Conservation (phyloP, 1,139 yeast species). For the Hyphopichia wangnamkhiaoensis region DNA sequence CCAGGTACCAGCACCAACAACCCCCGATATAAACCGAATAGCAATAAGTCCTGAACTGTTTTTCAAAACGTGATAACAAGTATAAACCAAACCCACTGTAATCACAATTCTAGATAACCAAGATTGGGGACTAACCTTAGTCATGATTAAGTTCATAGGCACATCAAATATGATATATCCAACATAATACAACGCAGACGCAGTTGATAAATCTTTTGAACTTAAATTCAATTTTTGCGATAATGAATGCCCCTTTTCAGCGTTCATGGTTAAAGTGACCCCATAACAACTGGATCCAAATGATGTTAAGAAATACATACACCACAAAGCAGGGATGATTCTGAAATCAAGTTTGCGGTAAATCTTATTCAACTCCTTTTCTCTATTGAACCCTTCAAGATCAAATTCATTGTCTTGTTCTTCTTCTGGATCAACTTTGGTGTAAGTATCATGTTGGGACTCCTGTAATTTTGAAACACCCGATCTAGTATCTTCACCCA, state of each 20-base stretch:
- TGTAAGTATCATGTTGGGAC: too few species aligned
- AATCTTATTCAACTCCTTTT: conserved; percentile 51
- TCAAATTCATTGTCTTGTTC: conserved; percentile 1
- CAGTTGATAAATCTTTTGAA: conserved; percentile 64
- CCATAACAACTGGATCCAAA: conserved; percentile 81
- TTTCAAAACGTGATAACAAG: conserved; percentile 65
- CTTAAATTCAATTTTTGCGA: conserved; percentile 51
- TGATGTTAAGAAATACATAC: conserved; percentile 74
- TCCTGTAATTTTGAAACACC: too few species aligned
- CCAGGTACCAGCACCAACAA: conserved; percentile 91
- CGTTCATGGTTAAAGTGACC: conserved; percentile 79
- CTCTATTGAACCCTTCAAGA: conserved; percentile 8
- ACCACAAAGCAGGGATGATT: conserved; percentile 84
- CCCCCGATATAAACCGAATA: conserved; percentile 70
- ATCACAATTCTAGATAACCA: conserved; percentile 82
- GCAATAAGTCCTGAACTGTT: conserved; percentile 66
- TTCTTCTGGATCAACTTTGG: neutral
- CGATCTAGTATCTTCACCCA: too few species aligned
- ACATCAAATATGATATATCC: conserved; percentile 83
- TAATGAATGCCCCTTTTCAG: conserved; percentile 62
- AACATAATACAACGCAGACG: conserved; percentile 80
- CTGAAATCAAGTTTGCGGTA: conserved; percentile 69
- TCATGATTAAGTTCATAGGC: conserved; percentile 86
- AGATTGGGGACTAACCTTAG: conserved; percentile 78
- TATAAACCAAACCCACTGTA: conserved; percentile 73